Conservation (phyloP, 306 rosid genomes). For the Quercus rubra region DNA sequence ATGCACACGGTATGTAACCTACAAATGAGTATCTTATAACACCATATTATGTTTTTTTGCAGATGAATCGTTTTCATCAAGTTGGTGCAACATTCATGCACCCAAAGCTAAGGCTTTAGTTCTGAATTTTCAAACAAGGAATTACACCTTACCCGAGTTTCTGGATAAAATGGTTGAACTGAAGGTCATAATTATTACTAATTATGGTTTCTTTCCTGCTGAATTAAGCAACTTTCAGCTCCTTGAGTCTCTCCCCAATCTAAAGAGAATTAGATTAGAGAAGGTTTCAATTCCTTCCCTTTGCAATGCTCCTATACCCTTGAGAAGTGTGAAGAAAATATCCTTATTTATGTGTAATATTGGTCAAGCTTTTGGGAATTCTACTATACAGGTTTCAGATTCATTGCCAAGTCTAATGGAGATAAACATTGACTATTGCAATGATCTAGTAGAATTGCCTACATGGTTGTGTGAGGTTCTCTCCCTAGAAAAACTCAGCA, state of each 20-base stretch:
- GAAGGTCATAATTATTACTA: not conserved
- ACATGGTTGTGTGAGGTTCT: constrained; percentile 17
- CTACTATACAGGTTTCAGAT: constrained; percentile 16
- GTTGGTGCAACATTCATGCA: not conserved
- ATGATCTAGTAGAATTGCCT: constrained; percentile 29
- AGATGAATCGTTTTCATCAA: not conserved
- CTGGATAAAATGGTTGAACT: not conserved
- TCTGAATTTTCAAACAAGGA: not conserved
- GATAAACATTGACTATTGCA: constrained; percentile 39
- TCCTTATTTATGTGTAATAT: constrained; percentile 44
- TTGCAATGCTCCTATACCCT: not conserved
- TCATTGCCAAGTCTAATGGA: constrained; percentile 38
- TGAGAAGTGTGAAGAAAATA: constrained; percentile 22
- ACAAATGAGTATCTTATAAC: not conserved
- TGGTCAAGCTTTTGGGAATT: constrained; percentile 20
- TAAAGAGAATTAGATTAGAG: not conserved
- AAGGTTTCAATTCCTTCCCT: constrained; percentile 25
- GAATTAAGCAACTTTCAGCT: not conserved
- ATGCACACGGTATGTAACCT: not conserved
- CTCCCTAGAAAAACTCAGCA: constrained; percentile 22
- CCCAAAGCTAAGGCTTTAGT: constrained; percentile 1
- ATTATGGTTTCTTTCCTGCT: not conserved
- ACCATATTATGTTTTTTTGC: not conserved
- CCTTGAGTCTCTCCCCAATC: not conserved
- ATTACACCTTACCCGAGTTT: not conserved